Conservation (phyloP, 148 eudicot genomes). For the Dianthus caryophyllus region DNA sequence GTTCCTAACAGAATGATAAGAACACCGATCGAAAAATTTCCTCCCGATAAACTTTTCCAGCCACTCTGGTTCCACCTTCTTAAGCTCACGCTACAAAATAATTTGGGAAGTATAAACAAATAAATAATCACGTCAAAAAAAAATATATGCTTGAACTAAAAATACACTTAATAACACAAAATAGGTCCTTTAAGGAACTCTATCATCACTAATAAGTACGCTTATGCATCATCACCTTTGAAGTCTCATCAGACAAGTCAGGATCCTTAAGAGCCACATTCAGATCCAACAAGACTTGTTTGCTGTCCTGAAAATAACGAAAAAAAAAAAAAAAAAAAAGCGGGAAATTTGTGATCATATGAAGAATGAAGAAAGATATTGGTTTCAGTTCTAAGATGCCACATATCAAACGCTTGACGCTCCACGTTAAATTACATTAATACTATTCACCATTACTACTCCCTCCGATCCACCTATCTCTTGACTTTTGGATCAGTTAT, state of each 20-base stretch:
- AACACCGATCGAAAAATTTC: slow-evolving; percentile 41
- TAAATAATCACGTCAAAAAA: background rate
- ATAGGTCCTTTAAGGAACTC: too few relatives aligned
- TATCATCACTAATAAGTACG: background rate
- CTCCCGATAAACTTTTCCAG: slow-evolving; percentile 31
- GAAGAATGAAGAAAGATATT: slow-evolving; percentile 1
- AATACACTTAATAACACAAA: too few relatives aligned
- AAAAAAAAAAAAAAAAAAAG: too few relatives aligned
- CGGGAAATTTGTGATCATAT: background rate
- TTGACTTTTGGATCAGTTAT: too few relatives aligned
- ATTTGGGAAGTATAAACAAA: background rate
- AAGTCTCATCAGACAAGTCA: slow-evolving; percentile 7
- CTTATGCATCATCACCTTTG: slow-evolving; percentile 24
- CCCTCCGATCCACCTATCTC: too few relatives aligned
- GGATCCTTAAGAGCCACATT: slow-evolving; percentile 3
- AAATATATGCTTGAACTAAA: too few relatives aligned
- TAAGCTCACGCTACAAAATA: slow-evolving; percentile 16
- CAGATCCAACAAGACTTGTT: slow-evolving; percentile 3
- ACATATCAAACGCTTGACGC: background rate
- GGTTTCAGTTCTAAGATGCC: background rate
- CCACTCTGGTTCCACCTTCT: slow-evolving; percentile 37
- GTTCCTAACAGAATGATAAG: slow-evolving; percentile 36
- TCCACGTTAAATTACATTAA: background rate
- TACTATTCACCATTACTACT: too few relatives aligned
- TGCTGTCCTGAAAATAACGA: slow-evolving; percentile 6